These are phyloP conservation scores for Penicillium odoratum DNA, from an alignment of 495 filamentous ascomycete genomes.

Conservation along the genomic window DNA sequence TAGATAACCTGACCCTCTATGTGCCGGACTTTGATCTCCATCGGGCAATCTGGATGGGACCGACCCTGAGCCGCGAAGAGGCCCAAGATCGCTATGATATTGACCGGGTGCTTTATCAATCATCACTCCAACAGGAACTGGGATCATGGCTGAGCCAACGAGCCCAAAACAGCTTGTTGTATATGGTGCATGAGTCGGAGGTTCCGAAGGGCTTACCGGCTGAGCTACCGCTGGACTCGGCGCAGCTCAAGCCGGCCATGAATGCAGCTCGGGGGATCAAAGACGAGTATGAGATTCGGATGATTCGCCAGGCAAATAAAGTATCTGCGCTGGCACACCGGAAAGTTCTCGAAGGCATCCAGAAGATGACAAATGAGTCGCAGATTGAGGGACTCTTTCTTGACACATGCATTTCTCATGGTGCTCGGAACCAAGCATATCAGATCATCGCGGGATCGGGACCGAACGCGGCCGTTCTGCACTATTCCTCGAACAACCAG, in stretches of 20 bases:
- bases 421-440: conserved; percentile 80
- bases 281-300: conserved; percentile 72
- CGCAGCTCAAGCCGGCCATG: conserved; percentile 62
- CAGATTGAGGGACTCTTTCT: conserved; percentile 78
- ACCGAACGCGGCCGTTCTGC: conserved; percentile 74
- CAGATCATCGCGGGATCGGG: conserved; percentile 82
- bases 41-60: conserved; percentile 90
- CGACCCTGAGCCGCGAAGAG: conserved; percentile 73
- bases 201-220: conserved; percentile 49
- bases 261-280: conserved; percentile 75
- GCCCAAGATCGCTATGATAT: conserved; percentile 74
- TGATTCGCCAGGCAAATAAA: conserved; percentile 76
- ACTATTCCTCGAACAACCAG: conserved; percentile 79
- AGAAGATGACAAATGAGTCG: conserved; percentile 69
- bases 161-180: conserved; percentile 32
- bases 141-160: conserved; percentile 62
- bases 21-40: conserved; percentile 89
- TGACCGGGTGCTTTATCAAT: conserved; percentile 67
- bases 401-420: conserved; percentile 64
- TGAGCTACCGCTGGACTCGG: conserved; percentile 45
- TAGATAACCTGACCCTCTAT: conserved; percentile 75
- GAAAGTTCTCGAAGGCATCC: conserved; percentile 60
- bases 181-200: conserved; percentile 41
- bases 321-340: conserved; percentile 75
- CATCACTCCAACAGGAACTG: conserved; percentile 63